Conservation (phyloP, 2,329 filamentous ascomycete genomes). For the Stenocarpella maydis region DNA sequence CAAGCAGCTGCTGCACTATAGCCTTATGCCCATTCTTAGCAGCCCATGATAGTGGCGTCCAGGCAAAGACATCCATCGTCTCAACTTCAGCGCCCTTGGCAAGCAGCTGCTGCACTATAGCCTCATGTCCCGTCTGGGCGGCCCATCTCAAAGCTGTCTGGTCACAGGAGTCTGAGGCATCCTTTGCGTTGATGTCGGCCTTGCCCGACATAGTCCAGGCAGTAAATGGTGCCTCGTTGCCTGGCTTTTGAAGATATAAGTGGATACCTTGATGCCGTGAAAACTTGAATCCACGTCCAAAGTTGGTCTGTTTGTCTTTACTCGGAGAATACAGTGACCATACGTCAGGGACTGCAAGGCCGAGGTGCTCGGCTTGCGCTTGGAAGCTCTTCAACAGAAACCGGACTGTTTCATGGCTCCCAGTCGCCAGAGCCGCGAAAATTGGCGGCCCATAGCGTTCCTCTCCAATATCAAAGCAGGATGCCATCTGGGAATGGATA, state of each 20-base stretch:
- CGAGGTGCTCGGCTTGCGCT: neutral
- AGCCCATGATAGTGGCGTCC: neutral
- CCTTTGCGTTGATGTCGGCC: neutral
- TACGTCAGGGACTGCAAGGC: no score
- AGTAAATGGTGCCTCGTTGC: no score
- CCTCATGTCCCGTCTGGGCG: neutral
- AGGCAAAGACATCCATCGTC: neutral
- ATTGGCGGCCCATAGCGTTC: neutral
- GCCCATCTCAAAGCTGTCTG: neutral
- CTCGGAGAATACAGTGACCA: no score
- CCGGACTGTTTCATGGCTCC: neutral
- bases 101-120: neutral
- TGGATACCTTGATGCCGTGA: no score
- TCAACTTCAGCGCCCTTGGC: neutral
- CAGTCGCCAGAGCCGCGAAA: neutral
- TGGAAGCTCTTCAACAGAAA: neutral
- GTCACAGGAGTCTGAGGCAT: rapidly evolving
- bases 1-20: neutral
- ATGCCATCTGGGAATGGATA: neutral
- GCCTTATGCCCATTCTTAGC: neutral
- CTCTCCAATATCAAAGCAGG: neutral
- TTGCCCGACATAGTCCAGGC: no score
- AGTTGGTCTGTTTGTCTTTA: no score
- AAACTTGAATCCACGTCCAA: no score
- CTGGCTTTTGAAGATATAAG: no score